Evolutionary conservation across 2,329 filamentous ascomycete genomes (phyloP).

Genomic region (Erysiphe pulchra): DNA sequence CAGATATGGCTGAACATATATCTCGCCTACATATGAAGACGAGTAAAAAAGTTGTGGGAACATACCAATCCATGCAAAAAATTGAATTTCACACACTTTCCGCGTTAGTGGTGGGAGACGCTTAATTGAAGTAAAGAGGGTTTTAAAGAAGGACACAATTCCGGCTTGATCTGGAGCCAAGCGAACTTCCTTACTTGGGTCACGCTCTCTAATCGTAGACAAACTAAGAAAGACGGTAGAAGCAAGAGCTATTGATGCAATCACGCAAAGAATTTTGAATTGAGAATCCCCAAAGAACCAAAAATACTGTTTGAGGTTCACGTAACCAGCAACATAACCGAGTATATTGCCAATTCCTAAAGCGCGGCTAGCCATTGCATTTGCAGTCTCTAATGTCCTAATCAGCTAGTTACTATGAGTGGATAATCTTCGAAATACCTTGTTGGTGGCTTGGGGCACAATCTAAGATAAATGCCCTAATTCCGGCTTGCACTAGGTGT

Average conservation of each 20-base stretch:
- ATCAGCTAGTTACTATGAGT: neutral
- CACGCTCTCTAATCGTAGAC: slow-evolving; percentile 44
- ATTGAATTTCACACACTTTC: slow-evolving; percentile 58
- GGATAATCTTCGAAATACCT: slow-evolving; percentile 12
- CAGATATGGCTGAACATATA: slow-evolving; percentile 69
- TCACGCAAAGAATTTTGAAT: slow-evolving; percentile 75
- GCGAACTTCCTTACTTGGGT: slow-evolving; percentile 47
- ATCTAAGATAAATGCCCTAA: slow-evolving; percentile 82
- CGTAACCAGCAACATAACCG: slow-evolving; percentile 68
- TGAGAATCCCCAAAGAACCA: slow-evolving; percentile 69
- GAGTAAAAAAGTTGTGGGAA: slow-evolving; percentile 92
- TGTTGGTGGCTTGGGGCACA: slow-evolving; percentile 83
- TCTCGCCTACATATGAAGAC: slow-evolving; percentile 77
- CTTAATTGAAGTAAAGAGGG: slow-evolving; percentile 50
- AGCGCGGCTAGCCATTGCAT: slow-evolving; percentile 77
- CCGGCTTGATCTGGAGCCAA: slow-evolving; percentile 34
- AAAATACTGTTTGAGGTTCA: slow-evolving; percentile 47
- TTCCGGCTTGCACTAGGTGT: slow-evolving; percentile 52
- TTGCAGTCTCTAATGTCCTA: slow-evolving; percentile 29
- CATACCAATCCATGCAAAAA: slow-evolving; percentile 84
- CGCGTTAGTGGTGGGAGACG: slow-evolving; percentile 59
- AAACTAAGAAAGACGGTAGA: slow-evolving; percentile 48
- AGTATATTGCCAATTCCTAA: slow-evolving; percentile 75
- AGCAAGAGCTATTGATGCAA: slow-evolving; percentile 51
- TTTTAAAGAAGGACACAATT: slow-evolving; percentile 52